Evolutionary conservation across 257 asterid genomes (phyloP).

Genomic region (Ajuga chamaepitys): DNA sequence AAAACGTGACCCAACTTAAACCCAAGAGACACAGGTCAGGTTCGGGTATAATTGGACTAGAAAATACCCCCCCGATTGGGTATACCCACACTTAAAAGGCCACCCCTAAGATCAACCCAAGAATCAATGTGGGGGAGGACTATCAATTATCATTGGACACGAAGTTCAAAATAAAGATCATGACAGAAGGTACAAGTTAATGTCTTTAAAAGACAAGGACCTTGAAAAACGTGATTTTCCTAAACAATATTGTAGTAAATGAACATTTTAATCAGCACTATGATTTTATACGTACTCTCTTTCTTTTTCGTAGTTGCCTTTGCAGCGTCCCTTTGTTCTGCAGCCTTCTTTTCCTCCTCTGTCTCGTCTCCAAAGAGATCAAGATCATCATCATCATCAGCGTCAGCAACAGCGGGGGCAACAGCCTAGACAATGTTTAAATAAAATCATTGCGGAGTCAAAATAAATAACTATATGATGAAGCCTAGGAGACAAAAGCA

Average conservation of each 20-base stretch:
- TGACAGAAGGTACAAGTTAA: neutral
- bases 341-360: constrained; percentile 96
- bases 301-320: constrained; percentile 85
- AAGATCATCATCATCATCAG: constrained; percentile 71
- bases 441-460: no score
- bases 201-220: neutral
- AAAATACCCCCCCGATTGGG: no score
- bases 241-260: neutral
- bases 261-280: neutral
- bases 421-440: constrained; percentile 26
- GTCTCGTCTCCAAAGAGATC: constrained; percentile 97
- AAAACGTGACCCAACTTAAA: no score
- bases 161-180: neutral
- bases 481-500: no score
- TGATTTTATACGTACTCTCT: constrained; percentile 59
- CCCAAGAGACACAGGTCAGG: no score
- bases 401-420: no score
- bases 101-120: neutral
- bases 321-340: constrained; percentile 78
- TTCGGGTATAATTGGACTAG: no score
- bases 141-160: neutral
- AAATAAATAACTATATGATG: no score
- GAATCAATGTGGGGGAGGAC: neutral
- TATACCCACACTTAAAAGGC: no score
- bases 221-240: neutral